Percentiles rank a stretch among this genome's conserved stretches.
These are phyloP conservation scores for Physcia stellaris DNA, from an alignment of 495 filamentous ascomycete genomes.

Conservation along the genomic window DNA sequence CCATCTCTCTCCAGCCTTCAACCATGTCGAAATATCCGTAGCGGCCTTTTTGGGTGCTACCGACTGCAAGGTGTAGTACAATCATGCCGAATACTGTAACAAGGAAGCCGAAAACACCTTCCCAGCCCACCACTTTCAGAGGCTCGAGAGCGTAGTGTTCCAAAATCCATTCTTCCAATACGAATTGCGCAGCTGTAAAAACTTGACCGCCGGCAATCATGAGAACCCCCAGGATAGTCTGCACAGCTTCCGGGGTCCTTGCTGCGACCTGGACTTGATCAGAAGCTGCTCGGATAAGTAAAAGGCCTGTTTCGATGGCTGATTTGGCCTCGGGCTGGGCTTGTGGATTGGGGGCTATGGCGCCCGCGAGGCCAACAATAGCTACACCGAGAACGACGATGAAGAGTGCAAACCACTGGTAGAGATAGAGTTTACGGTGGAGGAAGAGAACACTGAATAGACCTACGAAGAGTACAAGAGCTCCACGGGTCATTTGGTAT, in stretches of 20 bases:
- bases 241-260: constrained; percentile 44
- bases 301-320: constrained; percentile 15
- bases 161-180: constrained; percentile 86
- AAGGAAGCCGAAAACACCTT: constrained; percentile 83
- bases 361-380: constrained; percentile 78
- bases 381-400: constrained; percentile 81
- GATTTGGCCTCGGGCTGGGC: constrained; percentile 27
- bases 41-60: constrained; percentile 55
- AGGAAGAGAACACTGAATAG: constrained; percentile 90
- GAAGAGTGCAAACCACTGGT: constrained; percentile 81
- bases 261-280: constrained; percentile 17
- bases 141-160: constrained; percentile 83
- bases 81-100: constrained; percentile 71
- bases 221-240: constrained; percentile 67
- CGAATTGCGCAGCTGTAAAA: constrained; percentile 93
- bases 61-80: constrained; percentile 62
- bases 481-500: constrained; percentile 97
- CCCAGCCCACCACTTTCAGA: constrained; percentile 87
- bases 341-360: constrained; percentile 54
- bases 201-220: constrained; percentile 90
- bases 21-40: constrained; percentile 81
- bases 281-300: constrained; percentile 14
- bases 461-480: constrained; percentile 87
- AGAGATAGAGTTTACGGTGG: constrained; percentile 56
- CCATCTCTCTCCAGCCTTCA: constrained; percentile 71